Evolutionary conservation across 2,329 filamentous ascomycete genomes (phyloP), one percentile per base, ranked within the genome.

Genomic region (Aspergillus pseudoviridinutans): DNA sequence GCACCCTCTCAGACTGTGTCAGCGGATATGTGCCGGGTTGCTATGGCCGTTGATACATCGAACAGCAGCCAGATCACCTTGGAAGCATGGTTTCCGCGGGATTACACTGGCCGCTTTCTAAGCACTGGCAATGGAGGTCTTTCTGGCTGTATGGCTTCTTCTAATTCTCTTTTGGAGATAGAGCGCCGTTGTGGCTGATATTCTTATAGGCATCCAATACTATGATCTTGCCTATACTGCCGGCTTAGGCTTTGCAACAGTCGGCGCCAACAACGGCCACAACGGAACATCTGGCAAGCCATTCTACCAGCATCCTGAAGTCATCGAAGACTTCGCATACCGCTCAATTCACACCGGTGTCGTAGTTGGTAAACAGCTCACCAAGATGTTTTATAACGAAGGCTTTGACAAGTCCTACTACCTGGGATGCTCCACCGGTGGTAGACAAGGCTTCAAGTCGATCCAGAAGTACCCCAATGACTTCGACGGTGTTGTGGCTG

Each of bases 221-320:
- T 69, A 75, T 57, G 78, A 76, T 59, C 66, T 76, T 29, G 77
- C 71, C 1, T 81, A 81, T 49, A 74, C 75, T 1, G 66, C 73
- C 6, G 61, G 69, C 0, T 67, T 76, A 17, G 78, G 78, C 0
- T 82, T 82, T 54, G 74, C 78, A 1, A 70, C 74, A 0, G 74
- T 82, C 28, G 79, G 78, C 2, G 76, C 80, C 1, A 82, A 82
- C 56, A 80, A 79, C 24, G 80, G 80, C 3, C 80, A 82, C 50
- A 79, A 81, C 59, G 80, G 79, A 41, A 72, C 74, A 3, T 75
- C 72, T 3, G 80, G 80, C n/a, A 55, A 66, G 25, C 70, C 78
- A 0, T 82, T 82, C 60, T 76, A 78, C 51, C 70, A 76, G 20
- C 78, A 80, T 24, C 66, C 74, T 0, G 78, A 79, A 20, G 71